phyloP scores from a whole-genome alignment of 345 rosid species.

The Bruguiera gymnorhiza region DNA sequence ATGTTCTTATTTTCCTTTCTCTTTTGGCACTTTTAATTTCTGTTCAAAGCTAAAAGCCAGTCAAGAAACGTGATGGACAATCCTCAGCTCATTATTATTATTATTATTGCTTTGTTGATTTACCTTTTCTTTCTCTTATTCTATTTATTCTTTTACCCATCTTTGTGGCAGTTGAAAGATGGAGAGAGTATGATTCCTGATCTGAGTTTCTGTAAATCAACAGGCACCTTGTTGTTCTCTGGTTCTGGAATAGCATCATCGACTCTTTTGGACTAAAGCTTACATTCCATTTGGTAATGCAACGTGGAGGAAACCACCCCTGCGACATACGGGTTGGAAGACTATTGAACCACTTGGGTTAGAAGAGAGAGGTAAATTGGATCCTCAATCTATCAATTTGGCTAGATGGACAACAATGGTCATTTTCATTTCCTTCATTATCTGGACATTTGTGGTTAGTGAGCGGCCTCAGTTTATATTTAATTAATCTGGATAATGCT shows the following conservation, averaged over 20 bases:
- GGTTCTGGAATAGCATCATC: no score
- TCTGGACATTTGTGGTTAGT: no score
- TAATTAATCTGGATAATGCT: no score
- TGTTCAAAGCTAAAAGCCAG: conserved; percentile 29
- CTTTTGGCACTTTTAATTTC: conserved; percentile 17
- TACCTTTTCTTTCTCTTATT: conserved; percentile 14
- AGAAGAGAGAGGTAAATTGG: conserved; percentile 14
- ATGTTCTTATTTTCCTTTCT: not conserved
- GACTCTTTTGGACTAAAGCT: not conserved
- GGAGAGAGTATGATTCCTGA: not conserved
- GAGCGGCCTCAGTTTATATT: no score
- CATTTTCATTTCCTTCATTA: no score
- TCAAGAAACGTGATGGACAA: conserved; percentile 40
- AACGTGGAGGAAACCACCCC: no score
- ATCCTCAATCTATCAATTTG: conserved; percentile 1
- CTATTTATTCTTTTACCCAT: not conserved
- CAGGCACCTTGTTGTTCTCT: no score
- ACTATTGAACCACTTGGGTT: conserved; percentile 12
- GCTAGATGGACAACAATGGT: not conserved
- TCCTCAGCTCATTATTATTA: conserved; percentile 22
- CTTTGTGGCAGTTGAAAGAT: conserved; percentile 31
- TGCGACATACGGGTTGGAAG: not conserved
- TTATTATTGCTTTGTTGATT: no score
- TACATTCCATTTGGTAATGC: not conserved
- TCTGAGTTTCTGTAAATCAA: no score